Evolutionary conservation across 2,329 filamentous ascomycete genomes (phyloP).

Genomic region (Gyromitra esculenta): DNA sequence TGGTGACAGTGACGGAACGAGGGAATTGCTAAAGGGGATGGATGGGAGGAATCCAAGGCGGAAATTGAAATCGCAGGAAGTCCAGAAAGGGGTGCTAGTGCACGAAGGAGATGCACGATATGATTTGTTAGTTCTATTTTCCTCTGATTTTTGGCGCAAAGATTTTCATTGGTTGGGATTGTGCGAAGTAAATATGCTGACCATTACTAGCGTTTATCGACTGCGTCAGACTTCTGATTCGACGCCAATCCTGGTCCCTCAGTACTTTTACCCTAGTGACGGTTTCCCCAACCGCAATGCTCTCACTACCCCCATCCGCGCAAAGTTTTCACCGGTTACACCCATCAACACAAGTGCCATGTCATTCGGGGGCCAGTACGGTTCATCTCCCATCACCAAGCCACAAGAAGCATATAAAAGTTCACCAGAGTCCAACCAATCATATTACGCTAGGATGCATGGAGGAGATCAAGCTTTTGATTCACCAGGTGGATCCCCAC

Average conservation of each 20-base stretch:
- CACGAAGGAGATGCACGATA: slow-evolving; percentile 53
- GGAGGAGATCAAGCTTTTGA: slow-evolving; percentile 41
- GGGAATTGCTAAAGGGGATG: slow-evolving; percentile 28
- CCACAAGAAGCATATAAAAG: slow-evolving; percentile 35
- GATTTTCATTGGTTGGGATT: slow-evolving; percentile 3
- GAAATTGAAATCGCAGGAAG: slow-evolving; percentile 52
- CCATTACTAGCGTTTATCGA: slow-evolving; percentile 52
- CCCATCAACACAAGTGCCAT: slow-evolving; percentile 45
- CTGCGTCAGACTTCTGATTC: slow-evolving; percentile 54
- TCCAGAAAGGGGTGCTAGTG: slow-evolving; percentile 50
- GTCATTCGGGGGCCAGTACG: slow-evolving; percentile 36
- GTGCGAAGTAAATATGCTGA: slow-evolving; percentile 23
- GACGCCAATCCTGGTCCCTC: slow-evolving; percentile 53
- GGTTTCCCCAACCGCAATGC: slow-evolving; percentile 55
- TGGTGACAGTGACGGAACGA: slow-evolving; percentile 46
- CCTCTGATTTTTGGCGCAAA: not conserved
- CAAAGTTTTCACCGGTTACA: slow-evolving; percentile 46
- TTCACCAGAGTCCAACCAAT: slow-evolving; percentile 33
- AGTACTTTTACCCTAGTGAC: slow-evolving; percentile 49
- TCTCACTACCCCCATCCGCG: slow-evolving; percentile 45
- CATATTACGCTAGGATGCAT: slow-evolving; percentile 28
- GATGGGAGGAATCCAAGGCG: slow-evolving; percentile 23
- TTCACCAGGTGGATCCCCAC: slow-evolving; percentile 30
- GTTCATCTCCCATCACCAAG: slow-evolving; percentile 45
- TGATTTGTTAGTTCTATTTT: slow-evolving; percentile 54